phyloP scores from a whole-genome alignment of 331 rosid genomes.

The Cydonia oblonga region DNA sequence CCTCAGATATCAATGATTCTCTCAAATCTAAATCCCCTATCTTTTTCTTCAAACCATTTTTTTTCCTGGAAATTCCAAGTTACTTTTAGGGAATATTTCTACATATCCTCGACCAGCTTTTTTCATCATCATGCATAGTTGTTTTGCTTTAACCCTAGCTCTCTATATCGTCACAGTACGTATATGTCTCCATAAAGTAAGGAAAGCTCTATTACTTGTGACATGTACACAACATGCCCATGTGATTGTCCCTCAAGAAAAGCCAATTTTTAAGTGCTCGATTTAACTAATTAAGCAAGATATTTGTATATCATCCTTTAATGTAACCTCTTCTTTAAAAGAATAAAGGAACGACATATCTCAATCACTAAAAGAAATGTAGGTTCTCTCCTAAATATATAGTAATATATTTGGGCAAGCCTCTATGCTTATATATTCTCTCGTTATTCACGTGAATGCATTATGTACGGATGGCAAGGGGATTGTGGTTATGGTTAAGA shows the following conservation, averaged over 20 bases:
- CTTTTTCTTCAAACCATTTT: background rate
- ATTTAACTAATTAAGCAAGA: conserved; percentile 10
- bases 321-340: background rate
- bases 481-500: background rate
- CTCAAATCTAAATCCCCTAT: background rate
- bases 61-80: background rate
- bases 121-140: background rate
- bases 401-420: background rate
- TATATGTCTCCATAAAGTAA: conserved; percentile 30
- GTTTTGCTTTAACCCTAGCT: conserved; percentile 10
- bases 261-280: conserved; percentile 18
- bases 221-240: conserved; percentile 18
- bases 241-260: conserved; percentile 37
- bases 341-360: no score
- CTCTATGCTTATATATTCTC: background rate
- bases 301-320: background rate
- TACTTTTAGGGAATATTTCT: background rate
- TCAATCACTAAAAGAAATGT: background rate
- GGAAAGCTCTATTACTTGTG: conserved; percentile 19
- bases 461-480: background rate
- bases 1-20: background rate
- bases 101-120: background rate
- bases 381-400: background rate
- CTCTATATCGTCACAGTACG: conserved; percentile 4
- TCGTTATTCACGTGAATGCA: background rate